These are phyloP conservation scores for Ophiostoma piceae DNA, from an alignment of 2,329 filamentous ascomycete genomes.

Conservation along the genomic window DNA sequence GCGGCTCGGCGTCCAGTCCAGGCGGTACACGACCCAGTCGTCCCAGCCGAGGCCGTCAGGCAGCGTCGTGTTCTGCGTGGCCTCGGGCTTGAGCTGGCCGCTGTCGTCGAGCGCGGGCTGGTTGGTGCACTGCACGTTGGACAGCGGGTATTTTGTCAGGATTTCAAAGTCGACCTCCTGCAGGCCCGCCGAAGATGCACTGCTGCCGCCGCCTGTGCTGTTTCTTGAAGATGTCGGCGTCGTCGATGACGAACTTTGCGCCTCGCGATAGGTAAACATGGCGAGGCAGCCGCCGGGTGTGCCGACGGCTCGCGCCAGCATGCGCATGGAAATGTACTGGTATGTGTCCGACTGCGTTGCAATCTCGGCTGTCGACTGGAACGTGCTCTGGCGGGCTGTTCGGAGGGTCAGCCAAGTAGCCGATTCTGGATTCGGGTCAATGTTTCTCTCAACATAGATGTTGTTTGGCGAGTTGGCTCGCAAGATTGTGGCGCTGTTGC, in stretches of 20 bases:
- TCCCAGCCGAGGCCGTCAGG: background rate
- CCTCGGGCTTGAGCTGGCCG: background rate
- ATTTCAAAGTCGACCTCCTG: background rate
- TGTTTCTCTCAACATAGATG: background rate
- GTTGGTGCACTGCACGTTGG: background rate
- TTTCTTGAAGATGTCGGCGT: background rate
- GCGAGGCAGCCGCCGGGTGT: background rate
- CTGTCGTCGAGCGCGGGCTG: background rate
- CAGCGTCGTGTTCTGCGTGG: background rate
- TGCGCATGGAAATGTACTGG: background rate
- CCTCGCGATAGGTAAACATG: background rate
- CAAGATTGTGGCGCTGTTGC: background rate
- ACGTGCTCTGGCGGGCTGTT: background rate
- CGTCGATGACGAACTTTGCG: background rate
- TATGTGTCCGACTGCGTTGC: background rate
- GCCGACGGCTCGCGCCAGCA: background rate
- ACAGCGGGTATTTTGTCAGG: background rate
- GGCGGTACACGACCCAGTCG: background rate
- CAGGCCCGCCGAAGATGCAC: background rate
- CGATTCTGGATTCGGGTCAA: background rate
- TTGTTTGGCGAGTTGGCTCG: background rate
- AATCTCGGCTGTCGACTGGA: background rate
- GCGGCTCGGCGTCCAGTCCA: background rate
- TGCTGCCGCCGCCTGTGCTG: background rate
- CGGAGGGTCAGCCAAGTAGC: background rate